Percentiles rank a stretch among this genome's conserved stretches.
Evolutionary conservation across 306 rosid genomes (phyloP).

Genomic region (Coriaria nepalensis): DNA sequence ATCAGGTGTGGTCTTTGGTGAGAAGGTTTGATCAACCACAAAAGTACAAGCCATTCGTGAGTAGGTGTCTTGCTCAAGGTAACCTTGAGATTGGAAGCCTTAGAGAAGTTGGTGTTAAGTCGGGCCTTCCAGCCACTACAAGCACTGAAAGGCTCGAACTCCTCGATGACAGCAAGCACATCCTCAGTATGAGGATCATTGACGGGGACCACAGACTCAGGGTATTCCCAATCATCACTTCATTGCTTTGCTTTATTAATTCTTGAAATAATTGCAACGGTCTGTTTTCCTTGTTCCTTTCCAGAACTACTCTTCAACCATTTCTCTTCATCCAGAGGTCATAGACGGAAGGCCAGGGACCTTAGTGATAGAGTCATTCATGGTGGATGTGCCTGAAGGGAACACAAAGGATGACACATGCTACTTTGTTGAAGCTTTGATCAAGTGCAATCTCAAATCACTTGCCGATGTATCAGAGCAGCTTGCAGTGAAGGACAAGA

Average conservation of each 20-base stretch:
- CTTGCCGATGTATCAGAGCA: conserved; percentile 87
- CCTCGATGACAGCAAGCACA: conserved; percentile 72
- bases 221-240: conserved; percentile 23
- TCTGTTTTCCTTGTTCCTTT: conserved; percentile 6
- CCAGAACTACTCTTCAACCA: conserved; percentile 86
- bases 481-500: conserved; percentile 76
- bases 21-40: conserved; percentile 92
- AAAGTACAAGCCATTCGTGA: conserved; percentile 77
- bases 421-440: conserved; percentile 84
- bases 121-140: conserved; percentile 96
- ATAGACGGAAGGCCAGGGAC: conserved; percentile 91
- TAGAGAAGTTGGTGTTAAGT: conserved; percentile 84
- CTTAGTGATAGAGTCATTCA: conserved; percentile 80
- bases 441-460: conserved; percentile 93
- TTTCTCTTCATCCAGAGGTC: conserved; percentile 81
- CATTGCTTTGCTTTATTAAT: not conserved
- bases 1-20: conserved; percentile 92
- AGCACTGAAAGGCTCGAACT: conserved; percentile 90
- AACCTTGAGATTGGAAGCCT: conserved; percentile 82
- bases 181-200: conserved; percentile 66
- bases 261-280: not conserved
- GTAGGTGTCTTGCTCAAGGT: conserved; percentile 80
- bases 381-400: conserved; percentile 96
- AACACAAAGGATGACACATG: conserved; percentile 92
- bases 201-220: conserved; percentile 93